Percentiles rank a stretch among this genome's conserved stretches.
Conservation (phyloP, 768 basidiomycete species). For the Phanerodontia chrysosporium region DNA sequence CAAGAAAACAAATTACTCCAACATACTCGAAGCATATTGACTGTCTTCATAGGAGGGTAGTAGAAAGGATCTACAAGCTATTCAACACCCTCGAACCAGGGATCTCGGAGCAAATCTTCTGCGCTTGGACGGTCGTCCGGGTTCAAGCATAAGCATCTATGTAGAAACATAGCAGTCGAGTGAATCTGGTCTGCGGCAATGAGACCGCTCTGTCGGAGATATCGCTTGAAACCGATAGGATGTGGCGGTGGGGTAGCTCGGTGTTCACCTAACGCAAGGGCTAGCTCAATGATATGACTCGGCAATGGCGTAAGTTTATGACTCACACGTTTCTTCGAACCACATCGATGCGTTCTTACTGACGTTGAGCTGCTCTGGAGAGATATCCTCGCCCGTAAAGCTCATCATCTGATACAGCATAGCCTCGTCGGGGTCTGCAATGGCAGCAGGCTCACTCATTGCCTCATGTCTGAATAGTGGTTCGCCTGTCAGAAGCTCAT, state of each 20-base stretch:
- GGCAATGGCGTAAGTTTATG: too few species aligned
- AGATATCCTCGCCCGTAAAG: neutral
- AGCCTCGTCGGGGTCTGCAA: neutral
- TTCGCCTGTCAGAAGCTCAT: neutral
- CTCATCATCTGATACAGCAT: slow-evolving; percentile 1
- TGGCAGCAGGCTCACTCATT: neutral
- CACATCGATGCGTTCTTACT: neutral
- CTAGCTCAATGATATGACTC: neutral
- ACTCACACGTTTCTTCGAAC: neutral
- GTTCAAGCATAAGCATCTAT: neutral
- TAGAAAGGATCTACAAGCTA: too few species aligned
- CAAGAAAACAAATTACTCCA: too few species aligned
- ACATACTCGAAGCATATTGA: too few species aligned
- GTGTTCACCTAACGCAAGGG: neutral
- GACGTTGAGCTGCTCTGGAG: neutral
- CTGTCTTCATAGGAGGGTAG: too few species aligned
- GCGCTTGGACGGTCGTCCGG: neutral
- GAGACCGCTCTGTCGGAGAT: neutral
- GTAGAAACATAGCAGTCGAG: neutral
- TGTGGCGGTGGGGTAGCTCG: neutral
- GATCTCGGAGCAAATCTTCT: neutral
- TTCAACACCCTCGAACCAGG: neutral
- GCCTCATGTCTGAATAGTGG: neutral
- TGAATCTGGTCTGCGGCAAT: neutral
- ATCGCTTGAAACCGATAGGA: neutral